Evolutionary conservation across 306 rosid genomes (phyloP).

Genomic region (Gastrolobium villosum): DNA sequence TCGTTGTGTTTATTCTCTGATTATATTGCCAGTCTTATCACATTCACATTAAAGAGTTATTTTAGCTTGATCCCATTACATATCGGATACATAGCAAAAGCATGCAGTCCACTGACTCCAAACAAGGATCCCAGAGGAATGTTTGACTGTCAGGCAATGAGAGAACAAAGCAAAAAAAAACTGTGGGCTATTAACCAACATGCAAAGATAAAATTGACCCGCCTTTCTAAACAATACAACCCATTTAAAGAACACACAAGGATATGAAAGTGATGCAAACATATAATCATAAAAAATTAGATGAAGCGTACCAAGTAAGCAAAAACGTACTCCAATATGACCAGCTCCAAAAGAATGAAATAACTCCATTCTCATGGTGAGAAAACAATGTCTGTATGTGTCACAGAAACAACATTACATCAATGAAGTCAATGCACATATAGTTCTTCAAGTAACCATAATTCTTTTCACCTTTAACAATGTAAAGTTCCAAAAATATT

Average conservation of each 20-base stretch:
- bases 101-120: conserved; percentile 20
- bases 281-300: conserved; percentile 36
- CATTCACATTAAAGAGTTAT: not conserved
- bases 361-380: conserved; percentile 69
- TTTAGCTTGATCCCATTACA: not conserved
- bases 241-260: not conserved
- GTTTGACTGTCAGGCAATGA: not conserved
- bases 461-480: conserved; percentile 21
- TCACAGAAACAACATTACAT: conserved; percentile 35
- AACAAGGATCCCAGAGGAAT: conserved; percentile 25
- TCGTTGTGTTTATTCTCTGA: no score
- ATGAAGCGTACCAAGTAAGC: conserved; percentile 80
- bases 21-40: no score
- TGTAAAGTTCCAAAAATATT: not conserved
- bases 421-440: conserved; percentile 33
- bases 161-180: not conserved
- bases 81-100: conserved; percentile 22
- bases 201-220: not conserved
- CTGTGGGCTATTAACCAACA: conserved; percentile 26
- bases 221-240: conserved; percentile 14
- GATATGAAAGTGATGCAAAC: conserved; percentile 38
- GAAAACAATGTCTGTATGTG: conserved; percentile 67
- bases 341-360: conserved; percentile 99
- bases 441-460: conserved; percentile 33
- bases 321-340: conserved; percentile 97